Evolutionary conservation across 441 rosid species (phyloP).

Genomic region (Euphorbia schlechtendalii): DNA sequence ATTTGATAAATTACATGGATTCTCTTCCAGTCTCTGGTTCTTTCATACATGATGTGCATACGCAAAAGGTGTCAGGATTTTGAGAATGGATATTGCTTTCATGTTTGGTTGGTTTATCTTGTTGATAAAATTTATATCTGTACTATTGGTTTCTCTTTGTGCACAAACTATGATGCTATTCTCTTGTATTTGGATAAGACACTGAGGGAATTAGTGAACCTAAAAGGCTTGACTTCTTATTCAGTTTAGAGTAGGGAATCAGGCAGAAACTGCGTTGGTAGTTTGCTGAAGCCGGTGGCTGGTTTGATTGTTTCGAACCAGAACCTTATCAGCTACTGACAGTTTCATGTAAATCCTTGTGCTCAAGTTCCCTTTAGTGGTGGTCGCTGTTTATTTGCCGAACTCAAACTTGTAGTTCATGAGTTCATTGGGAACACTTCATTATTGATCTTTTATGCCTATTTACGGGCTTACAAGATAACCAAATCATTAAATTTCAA

Average conservation of each 20-base stretch:
- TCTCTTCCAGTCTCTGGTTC: not conserved
- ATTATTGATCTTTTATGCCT: no score
- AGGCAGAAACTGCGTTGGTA: not conserved
- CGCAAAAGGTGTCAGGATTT: not conserved
- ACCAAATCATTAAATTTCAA: no score
- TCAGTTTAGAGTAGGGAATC: not conserved
- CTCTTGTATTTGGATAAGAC: not conserved
- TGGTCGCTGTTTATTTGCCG: no score
- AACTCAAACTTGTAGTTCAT: no score
- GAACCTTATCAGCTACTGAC: not conserved
- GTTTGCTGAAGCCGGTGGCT: not conserved
- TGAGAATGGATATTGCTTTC: not conserved
- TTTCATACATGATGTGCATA: not conserved
- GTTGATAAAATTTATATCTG: no score
- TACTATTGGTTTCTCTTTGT: no score
- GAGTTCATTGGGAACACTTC: no score
- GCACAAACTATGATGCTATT: not conserved
- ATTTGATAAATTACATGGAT: not conserved
- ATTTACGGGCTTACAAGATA: no score
- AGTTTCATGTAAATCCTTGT: no score
- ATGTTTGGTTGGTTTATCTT: no score
- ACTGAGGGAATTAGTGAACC: conserved; percentile 8
- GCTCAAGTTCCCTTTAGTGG: no score
- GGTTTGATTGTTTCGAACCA: not conserved
- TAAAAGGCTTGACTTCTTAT: not conserved